A percentile compares a stretch with the other conserved stretches of the same genome.
Evolutionary conservation across 306 rosid species (phyloP).

Genomic region (Castanea sativa): DNA sequence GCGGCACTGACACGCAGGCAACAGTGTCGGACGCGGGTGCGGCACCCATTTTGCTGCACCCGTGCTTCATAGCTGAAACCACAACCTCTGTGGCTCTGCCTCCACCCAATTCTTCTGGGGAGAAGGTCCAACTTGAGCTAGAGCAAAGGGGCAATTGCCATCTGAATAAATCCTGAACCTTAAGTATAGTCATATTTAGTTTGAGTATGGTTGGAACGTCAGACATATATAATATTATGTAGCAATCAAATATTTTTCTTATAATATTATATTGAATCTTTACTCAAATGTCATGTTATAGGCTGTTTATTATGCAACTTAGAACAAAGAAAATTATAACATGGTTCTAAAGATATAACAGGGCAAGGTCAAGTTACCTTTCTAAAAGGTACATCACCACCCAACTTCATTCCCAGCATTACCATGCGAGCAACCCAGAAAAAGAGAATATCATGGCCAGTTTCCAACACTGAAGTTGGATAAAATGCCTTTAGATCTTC

Average conservation of each 20-base stretch:
- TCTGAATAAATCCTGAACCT: background rate
- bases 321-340: background rate
- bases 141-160: background rate
- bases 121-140: background rate
- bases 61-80: background rate
- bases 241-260: background rate
- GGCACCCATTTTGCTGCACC: too few relatives aligned
- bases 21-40: too few relatives aligned
- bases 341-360: background rate
- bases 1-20: too few relatives aligned
- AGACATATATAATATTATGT: background rate
- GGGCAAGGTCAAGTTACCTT: slow-evolving; percentile 44
- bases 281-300: background rate
- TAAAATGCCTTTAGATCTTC: slow-evolving; percentile 82
- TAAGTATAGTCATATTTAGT: background rate
- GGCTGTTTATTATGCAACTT: background rate
- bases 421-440: slow-evolving; percentile 99
- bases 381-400: slow-evolving; percentile 77
- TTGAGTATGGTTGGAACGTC: background rate
- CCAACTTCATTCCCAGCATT: slow-evolving; percentile 82
- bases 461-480: slow-evolving; percentile 96
- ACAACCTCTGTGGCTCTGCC: background rate
- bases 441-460: slow-evolving; percentile 93
- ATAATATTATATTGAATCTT: background rate
- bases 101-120: background rate